These are phyloP conservation scores for Corylus avellana DNA, from an alignment of 306 rosid genomes.

Conservation along the genomic window DNA sequence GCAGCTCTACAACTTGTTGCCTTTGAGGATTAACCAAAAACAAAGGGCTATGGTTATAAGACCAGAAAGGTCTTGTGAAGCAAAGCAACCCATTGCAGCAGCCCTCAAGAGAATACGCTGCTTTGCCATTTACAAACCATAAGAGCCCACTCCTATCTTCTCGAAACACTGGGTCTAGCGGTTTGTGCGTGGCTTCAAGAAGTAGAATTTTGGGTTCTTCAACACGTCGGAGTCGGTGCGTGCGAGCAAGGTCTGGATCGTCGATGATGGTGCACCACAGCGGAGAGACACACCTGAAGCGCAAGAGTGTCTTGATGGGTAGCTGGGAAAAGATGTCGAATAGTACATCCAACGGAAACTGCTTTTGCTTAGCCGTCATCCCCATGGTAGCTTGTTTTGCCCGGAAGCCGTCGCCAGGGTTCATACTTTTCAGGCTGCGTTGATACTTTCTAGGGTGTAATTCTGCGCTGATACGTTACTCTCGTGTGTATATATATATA, in stretches of 20 bases:
- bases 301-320: neutral
- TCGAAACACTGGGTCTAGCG: neutral
- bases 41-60: neutral
- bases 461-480: too few relatives aligned
- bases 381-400: too few relatives aligned
- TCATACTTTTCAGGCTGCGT: too few relatives aligned
- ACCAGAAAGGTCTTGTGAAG: neutral
- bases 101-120: neutral
- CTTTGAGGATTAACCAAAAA: slow-evolving; percentile 2
- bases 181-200: neutral
- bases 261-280: neutral
- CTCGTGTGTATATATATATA: too few relatives aligned
- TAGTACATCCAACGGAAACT: neutral
- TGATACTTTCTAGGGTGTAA: too few relatives aligned
- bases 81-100: neutral
- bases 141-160: neutral
- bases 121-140: neutral
- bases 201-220: neutral
- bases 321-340: neutral
- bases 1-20: neutral
- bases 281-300: neutral
- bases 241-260: neutral
- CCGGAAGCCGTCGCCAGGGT: too few relatives aligned
- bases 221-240: neutral
- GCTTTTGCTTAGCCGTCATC: too few relatives aligned